Evolutionary conservation across 257 asterid species (phyloP).

Genomic region (Mentha longifolia): DNA sequence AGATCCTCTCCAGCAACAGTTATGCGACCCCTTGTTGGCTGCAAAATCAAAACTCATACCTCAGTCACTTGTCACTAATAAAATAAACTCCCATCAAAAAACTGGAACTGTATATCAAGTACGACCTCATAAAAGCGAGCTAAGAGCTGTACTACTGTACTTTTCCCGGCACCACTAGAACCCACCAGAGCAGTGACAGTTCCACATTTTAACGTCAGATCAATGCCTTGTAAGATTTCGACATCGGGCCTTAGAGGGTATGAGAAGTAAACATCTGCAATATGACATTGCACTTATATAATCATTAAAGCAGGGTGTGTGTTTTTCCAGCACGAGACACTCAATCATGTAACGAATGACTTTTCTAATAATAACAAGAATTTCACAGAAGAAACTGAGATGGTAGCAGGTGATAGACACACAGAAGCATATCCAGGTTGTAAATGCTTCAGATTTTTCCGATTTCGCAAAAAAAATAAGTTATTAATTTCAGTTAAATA

Average conservation of each 20-base stretch:
- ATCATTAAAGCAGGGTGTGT: neutral
- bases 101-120: conserved; percentile 12
- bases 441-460: neutral
- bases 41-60: conserved; percentile 41
- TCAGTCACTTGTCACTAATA: neutral
- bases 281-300: conserved; percentile 12
- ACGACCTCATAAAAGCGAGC: conserved; percentile 95
- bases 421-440: neutral
- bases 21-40: conserved; percentile 90
- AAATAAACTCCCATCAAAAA: conserved; percentile 3
- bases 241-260: conserved; percentile 97
- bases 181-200: conserved; percentile 96
- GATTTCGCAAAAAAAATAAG: neutral
- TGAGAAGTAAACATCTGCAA: conserved; percentile 83
- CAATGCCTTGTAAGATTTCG: conserved; percentile 77
- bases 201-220: conserved; percentile 76
- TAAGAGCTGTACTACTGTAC: conserved; percentile 91
- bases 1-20: conserved; percentile 98
- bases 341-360: conserved; percentile 1
- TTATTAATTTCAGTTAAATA: neutral
- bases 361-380: neutral
- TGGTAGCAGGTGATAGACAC: neutral
- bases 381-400: neutral
- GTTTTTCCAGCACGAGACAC: conserved; percentile 11
- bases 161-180: conserved; percentile 97